Evolutionary conservation across 192 early-diverging fungal species (phyloP).

Genomic region (Neocallimastix lanati): DNA sequence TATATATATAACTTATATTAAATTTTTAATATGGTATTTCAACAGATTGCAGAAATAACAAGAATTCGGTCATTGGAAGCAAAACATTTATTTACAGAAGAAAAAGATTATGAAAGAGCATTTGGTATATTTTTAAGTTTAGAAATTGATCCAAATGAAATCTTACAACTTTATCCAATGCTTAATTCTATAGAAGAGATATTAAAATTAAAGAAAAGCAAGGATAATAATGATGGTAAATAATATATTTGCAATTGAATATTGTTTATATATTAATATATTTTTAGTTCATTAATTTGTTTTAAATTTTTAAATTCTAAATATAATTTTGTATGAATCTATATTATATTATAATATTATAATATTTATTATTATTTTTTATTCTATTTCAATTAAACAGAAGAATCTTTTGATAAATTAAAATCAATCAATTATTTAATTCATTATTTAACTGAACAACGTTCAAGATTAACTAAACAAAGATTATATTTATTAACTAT

Average conservation of each 20-base stretch:
- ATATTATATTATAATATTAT: no score
- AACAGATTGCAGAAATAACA: conserved; percentile 29
- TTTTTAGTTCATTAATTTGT: no score
- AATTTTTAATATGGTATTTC: no score
- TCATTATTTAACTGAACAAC: conserved; percentile 74
- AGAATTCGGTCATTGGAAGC: conserved; percentile 30
- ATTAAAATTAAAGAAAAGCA: not conserved
- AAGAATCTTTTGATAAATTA: conserved; percentile 7
- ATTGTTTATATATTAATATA: no score
- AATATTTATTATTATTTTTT: no score
- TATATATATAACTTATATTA: no score
- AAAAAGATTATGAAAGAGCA: conserved; percentile 25
- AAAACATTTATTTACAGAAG: conserved; percentile 25
- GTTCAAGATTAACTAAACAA: conserved; percentile 48
- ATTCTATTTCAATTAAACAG: conserved; percentile 9
- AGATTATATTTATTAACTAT: conserved; percentile 5
- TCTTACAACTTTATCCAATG: conserved; percentile 32
- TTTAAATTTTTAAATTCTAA: no score
- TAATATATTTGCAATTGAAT: no score
- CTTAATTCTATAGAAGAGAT: conserved; percentile 2
- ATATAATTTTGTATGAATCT: no score
- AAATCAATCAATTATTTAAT: conserved; percentile 48
- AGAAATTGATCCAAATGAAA: conserved; percentile 31
- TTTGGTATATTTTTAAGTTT: conserved; percentile 23
- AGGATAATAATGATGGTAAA: not conserved